Evolutionary conservation across 805 yeast species (phyloP).

Genomic region (Teunomyces stri): DNA sequence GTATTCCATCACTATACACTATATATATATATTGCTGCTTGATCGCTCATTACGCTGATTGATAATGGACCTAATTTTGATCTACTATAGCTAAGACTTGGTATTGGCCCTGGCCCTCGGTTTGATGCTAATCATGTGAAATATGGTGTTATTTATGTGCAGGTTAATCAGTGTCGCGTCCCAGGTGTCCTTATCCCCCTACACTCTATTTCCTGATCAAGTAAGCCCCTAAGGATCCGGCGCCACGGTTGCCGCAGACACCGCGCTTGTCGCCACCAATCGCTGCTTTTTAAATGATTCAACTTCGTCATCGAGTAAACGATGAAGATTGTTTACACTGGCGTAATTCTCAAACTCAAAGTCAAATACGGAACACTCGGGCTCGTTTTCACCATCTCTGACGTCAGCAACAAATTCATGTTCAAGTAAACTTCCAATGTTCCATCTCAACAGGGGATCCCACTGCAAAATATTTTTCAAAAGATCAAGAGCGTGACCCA

Average conservation of each 20-base stretch:
- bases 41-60: too few species aligned
- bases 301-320: conserved; percentile 20
- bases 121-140: not conserved
- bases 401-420: conserved; percentile 56
- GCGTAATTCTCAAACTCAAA: conserved; percentile 58
- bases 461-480: conserved; percentile 58
- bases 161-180: not conserved
- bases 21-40: too few species aligned
- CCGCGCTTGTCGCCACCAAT: too few species aligned
- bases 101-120: not conserved
- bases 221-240: not conserved
- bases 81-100: too few species aligned
- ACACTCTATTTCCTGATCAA: not conserved
- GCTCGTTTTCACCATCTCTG: conserved; percentile 57
- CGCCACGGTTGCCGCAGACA: too few species aligned
- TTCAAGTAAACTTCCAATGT: conserved; percentile 54
- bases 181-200: not conserved
- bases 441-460: conserved; percentile 55
- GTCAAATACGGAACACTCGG: conserved; percentile 53
- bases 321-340: conserved; percentile 14
- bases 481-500: conserved; percentile 48
- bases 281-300: conserved; percentile 15
- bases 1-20: not conserved
- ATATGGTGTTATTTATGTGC: not conserved
- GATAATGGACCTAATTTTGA: too few species aligned